phyloP scores from a whole-genome alignment of 2,329 filamentous ascomycete genomes.

The Paraconiothyrium brasiliense region DNA sequence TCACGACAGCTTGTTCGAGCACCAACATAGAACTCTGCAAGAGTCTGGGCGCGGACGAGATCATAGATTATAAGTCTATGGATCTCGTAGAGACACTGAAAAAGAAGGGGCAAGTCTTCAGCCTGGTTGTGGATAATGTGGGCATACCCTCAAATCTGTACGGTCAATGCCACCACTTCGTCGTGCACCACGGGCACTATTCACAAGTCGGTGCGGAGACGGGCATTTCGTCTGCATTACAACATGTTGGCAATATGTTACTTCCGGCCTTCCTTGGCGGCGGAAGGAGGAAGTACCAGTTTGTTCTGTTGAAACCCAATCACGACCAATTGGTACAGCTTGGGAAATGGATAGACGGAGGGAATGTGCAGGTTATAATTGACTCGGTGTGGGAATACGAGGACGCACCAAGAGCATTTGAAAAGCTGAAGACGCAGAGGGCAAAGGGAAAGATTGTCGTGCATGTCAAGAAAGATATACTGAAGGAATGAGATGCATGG shows the following conservation, averaged over 20 bases:
- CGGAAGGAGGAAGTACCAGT: slow-evolving; percentile 56
- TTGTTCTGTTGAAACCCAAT: slow-evolving; percentile 51
- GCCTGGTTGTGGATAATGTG: slow-evolving; percentile 67
- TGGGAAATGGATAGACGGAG: slow-evolving; percentile 65
- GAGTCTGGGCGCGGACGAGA: slow-evolving; percentile 69
- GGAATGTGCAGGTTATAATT: slow-evolving; percentile 65
- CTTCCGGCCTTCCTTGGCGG: slow-evolving; percentile 62
- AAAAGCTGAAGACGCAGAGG: slow-evolving; percentile 65
- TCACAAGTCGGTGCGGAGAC: slow-evolving; percentile 40
- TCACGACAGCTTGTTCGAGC: slow-evolving; percentile 67
- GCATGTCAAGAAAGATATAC: slow-evolving; percentile 37
- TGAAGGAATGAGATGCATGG: not conserved
- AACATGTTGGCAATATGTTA: slow-evolving; percentile 50
- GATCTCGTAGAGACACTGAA: slow-evolving; percentile 60
- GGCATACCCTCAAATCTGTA: slow-evolving; percentile 63
- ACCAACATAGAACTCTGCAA: slow-evolving; percentile 66
- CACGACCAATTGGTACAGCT: slow-evolving; percentile 60
- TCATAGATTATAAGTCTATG: slow-evolving; percentile 66
- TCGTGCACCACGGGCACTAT: slow-evolving; percentile 61
- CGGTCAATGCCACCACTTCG: slow-evolving; percentile 61
- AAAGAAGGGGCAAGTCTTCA: slow-evolving; percentile 60
- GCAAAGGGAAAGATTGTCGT: slow-evolving; percentile 69
- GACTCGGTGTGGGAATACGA: slow-evolving; percentile 66
- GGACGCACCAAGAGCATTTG: slow-evolving; percentile 66
- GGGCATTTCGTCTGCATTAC: slow-evolving; percentile 34